Percentiles rank a stretch among this genome's conserved stretches.
Conservation (phyloP, 2,329 filamentous ascomycete species). For the Trichoderma koningiopsis region DNA sequence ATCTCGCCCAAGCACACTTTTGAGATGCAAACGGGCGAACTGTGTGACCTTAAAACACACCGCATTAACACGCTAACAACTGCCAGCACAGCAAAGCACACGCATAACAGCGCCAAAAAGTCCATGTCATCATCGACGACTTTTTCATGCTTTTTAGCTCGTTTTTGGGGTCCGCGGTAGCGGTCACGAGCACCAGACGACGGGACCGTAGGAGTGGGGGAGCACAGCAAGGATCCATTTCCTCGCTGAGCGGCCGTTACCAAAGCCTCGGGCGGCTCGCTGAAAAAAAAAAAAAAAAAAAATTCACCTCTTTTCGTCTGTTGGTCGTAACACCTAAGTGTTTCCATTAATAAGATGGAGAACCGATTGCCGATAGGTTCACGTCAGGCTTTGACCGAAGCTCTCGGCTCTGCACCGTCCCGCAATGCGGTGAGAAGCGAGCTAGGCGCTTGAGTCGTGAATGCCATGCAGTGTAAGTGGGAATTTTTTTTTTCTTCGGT, state of each 20-base stretch:
- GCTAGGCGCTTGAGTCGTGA: conserved; percentile 19
- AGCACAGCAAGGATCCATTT: neutral
- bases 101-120: neutral
- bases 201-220: neutral
- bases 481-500: neutral
- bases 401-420: conserved; percentile 21
- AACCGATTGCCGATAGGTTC: conserved; percentile 11
- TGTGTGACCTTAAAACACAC: neutral
- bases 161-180: neutral
- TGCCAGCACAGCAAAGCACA: conserved; percentile 1
- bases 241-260: neutral
- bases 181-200: conserved; percentile 17
- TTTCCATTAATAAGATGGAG: neutral
- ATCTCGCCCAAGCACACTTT: neutral
- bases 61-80: neutral
- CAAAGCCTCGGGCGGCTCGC: conserved; percentile 10
- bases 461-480: neutral
- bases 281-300: neutral
- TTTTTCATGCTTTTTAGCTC: neutral
- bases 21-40: neutral
- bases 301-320: neutral
- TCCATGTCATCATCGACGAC: conserved; percentile 15
- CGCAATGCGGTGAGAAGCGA: conserved; percentile 22
- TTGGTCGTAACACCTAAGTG: neutral
- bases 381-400: conserved; percentile 17